These are phyloP conservation scores for Euphrasia arctica DNA, from an alignment of 305 asterid genomes.

Conservation along the genomic window DNA sequence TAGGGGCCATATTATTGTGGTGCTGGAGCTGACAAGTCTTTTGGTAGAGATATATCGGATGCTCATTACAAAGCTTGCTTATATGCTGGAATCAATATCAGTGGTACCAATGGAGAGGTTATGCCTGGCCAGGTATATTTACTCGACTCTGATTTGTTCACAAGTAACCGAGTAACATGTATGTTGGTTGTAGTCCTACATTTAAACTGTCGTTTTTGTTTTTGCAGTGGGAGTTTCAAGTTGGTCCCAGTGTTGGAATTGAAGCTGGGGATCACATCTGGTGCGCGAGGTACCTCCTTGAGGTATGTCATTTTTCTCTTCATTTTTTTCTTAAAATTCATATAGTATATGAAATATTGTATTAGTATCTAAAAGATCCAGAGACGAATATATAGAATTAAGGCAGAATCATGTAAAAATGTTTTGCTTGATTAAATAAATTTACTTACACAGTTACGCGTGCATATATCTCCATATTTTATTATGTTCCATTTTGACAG, in stretches of 20 bases:
- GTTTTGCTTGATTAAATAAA: not conserved
- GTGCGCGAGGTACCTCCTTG: conserved; percentile 93
- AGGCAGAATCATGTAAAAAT: not conserved
- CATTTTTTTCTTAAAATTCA: not conserved
- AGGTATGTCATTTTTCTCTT: conserved; percentile 43
- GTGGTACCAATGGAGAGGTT: conserved; percentile 97
- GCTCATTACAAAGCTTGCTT: conserved; percentile 98
- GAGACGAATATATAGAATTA: not conserved
- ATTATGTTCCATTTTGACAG: conserved; percentile 39
- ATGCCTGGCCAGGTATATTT: conserved; percentile 70
- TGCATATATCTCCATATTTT: conserved; percentile 13
- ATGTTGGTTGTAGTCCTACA: conserved; percentile 2
- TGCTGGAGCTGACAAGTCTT: conserved; percentile 94
- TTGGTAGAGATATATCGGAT: conserved; percentile 94
- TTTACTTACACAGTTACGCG: not conserved
- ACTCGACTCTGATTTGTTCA: conserved; percentile 14
- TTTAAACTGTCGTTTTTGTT: not conserved
- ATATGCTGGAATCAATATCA: conserved; percentile 91
- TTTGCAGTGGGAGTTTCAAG: conserved; percentile 96
- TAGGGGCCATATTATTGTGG: conserved; percentile 98
- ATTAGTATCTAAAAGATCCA: not conserved
- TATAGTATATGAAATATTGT: not conserved
- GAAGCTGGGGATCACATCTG: conserved; percentile 97
- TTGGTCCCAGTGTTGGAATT: conserved; percentile 93
- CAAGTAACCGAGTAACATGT: not conserved